Evolutionary conservation across 805 yeast genomes (phyloP), one percentile per base, ranked within the genome.

Genomic region (Cephaloascus albidus): DNA sequence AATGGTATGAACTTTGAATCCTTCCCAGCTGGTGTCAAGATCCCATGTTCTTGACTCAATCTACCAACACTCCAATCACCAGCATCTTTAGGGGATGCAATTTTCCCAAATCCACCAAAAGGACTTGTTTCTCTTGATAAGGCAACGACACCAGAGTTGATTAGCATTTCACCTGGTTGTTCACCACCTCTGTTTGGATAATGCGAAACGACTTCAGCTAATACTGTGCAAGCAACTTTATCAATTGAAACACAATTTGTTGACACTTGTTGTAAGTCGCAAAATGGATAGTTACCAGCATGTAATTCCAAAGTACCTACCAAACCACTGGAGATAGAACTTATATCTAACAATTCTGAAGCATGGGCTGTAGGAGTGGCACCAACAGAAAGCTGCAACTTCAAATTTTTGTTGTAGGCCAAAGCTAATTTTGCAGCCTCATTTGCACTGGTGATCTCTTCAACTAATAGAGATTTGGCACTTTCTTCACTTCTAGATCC

Each of bases 351-450:
- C 10, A 42, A 26, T 43, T 60, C 60, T 19, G 78, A 63, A 1
- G 85, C 73, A 51, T 81, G 85, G 4, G 84, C 76, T 0, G 90
- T 84, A 35, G 93, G 93, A 0, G 94, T 82, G 1, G 93, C 88
- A 18, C 94, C 94, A 18, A 83, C 84, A 0, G 90, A 81, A 2
- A 84, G 59, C 4, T 64, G 65, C 20, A 82, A 57, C 16, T 60
- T 47, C 32, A 63, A 45, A 1, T 54, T 36, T 3, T 70, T 62
- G 38, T 68, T 68, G 4, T 69, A 40, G 1, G 51, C 45, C 2
- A 47, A 18, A 4, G 73, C 70, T 30, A 51, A 43, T 41, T 56
- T 44, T 32, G 72, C 73, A 2, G 87, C 90, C 8, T 52, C 53
- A 45, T 75, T 70, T 3, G 76, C 85, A 31, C 74, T 71, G 4